Evolutionary conservation across 2,329 filamentous ascomycete genomes (phyloP), one percentile per base, ranked within the genome.

Genomic region (Karstenula rhodostoma): DNA sequence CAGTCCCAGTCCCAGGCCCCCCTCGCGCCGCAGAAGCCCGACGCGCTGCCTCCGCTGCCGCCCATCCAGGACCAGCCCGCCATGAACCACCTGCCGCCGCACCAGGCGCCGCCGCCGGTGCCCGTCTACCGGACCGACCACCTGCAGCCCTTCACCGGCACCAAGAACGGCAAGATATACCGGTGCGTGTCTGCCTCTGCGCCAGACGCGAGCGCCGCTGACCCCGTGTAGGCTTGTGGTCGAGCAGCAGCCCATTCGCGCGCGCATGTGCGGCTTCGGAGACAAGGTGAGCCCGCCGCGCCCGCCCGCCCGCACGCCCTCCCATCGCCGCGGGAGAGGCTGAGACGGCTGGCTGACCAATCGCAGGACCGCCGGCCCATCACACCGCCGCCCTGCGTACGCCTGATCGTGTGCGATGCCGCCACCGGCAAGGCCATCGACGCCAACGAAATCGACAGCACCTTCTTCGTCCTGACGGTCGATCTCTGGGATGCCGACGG

Each of bases 261-360:
- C 95, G 67, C 91, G 95, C 63, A 98, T 98, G 95, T 99, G 95
- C 81, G 95, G 95, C 8, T 99, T 98, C 81, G 95, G 95, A 64
- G 95, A 99, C 82, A 99, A 98, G 86, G 92, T 95, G 80, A 70
- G 69, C 64, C 61, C 27, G 7, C 29, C 29, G 27, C 27, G 8
- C n/a, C n/a, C 8, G 27, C 27, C 27, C 52, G 4, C 56, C 47
- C 58, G 56, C 62, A 51, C 58, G 55, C 42, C 33, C 57, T 61
- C 57, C 57, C 64, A 61, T 67, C 60, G 27, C 40, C 56, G 44
- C 62, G 64, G 60, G 64, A 48, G 47, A 57, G 37, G 66, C 73
- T 77, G 62, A 75, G 29, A 32, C 29, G n/a, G 4, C 17, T 40
- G 37, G n/a, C 17, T 40, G 56, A 53, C 60, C 60, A 67, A 63